Base-by-base conservation (phyloP, 106 monocot genomes). In the Vanilla planifolia region DNA sequence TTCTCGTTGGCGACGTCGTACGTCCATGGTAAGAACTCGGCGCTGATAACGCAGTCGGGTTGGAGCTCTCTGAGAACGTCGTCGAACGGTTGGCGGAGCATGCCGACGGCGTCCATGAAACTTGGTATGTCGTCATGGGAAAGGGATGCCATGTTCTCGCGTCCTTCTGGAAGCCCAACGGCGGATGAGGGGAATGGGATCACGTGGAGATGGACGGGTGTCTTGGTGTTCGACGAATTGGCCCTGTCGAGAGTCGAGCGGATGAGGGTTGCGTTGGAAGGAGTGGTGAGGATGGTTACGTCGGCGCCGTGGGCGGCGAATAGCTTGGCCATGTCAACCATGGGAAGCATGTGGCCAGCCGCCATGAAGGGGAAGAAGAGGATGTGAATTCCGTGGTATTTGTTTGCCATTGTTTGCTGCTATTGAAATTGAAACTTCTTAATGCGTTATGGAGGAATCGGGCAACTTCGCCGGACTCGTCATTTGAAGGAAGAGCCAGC, bases 321-420 rank as follows among this genome's bases (percentile, higher is more conserved):
- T 25, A 80, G 66, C 40, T 43, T 60, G 62, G 67, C 80, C 27
- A 85, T 50, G 64, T 73, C 65, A 21, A 65, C 60, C 68, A 61
- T 51, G 34, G 85, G 85, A 39, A 77, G 27, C 29, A 80, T 72
- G 63, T 85, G 85, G 62, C 85, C 80, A 0, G 42, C 44, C 7
- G 70, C 69, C 37, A 80, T 8, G 59, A 77, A 59, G 5, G 85
- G 85, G 63, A 85, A 75, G 62, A 85, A 61, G 19, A 85, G 62
- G 13, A 85, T 46, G 73, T 71, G 72, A 22, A 69, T 43, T 0
- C 60, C 42, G 1, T n/a, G 9, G 39, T 13, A 25, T 28, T 52
- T 15, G 21, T 3, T 8, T 4, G 6, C 51, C 52, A 52, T 52
- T 2, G 24, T n/a, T n/a, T n/a, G n/a, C n/a, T n/a, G n/a, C n/a